Conservation (phyloP, 176 grass and related monocot genomes). For the Juncus effusus region DNA sequence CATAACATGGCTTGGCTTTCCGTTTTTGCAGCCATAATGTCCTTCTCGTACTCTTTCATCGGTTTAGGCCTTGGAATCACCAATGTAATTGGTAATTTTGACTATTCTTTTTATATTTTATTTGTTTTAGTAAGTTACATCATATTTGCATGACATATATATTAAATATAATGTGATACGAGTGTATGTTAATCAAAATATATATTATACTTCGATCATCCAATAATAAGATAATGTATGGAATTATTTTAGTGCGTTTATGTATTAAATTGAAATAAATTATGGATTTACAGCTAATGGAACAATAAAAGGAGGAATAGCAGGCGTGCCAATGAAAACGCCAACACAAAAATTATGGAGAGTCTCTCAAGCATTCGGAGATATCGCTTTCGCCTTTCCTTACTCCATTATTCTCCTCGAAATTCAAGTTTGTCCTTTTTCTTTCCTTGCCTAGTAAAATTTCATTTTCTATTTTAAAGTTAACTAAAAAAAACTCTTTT, state of each 20-base stretch:
- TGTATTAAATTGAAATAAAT: no score
- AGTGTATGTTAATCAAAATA: no score
- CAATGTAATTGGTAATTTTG: background rate
- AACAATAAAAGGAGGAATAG: slow-evolving; percentile 29
- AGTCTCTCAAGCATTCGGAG: slow-evolving; percentile 68
- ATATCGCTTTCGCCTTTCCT: slow-evolving; percentile 88
- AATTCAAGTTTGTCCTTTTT: slow-evolving; percentile 50
- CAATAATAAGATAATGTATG: no score
- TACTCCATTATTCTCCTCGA: slow-evolving; percentile 87
- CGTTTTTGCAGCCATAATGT: slow-evolving; percentile 68
- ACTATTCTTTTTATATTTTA: background rate
- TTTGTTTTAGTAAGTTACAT: no score
- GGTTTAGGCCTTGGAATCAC: slow-evolving; percentile 48
- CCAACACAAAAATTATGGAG: slow-evolving; percentile 52
- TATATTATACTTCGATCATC: no score
- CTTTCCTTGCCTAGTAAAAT: no score
- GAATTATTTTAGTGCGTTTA: background rate
- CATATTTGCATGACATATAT: no score
- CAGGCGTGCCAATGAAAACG: slow-evolving; percentile 26
- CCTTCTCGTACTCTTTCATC: slow-evolving; percentile 79
- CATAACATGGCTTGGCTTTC: slow-evolving; percentile 81
- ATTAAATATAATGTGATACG: no score
- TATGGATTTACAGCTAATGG: slow-evolving; percentile 37
- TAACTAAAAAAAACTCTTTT: no score
- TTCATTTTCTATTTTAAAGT: no score